Conservation (phyloP, 1,284 basidiomycete species). For the Rhodotorula sp. region DNA sequence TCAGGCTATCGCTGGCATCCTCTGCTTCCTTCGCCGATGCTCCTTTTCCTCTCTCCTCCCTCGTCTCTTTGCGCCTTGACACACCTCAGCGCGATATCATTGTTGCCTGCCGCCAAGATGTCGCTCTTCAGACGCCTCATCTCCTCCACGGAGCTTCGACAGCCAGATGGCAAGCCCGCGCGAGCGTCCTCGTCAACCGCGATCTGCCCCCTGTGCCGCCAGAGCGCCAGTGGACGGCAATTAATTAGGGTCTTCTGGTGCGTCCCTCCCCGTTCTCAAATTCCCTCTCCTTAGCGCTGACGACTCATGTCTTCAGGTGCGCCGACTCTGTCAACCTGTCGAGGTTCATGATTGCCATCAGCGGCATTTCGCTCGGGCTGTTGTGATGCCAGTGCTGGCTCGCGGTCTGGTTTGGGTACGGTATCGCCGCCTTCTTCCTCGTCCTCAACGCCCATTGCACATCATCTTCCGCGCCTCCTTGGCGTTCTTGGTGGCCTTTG, state of each 20-base stretch:
- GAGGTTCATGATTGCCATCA: conserved; percentile 59
- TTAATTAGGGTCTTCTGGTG: conserved; percentile 63
- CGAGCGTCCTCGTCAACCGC: conserved; percentile 52
- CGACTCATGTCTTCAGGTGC: conserved; percentile 53
- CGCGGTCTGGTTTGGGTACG: conserved; percentile 69
- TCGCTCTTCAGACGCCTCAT: conserved; percentile 1
- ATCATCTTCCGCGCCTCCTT: conserved; percentile 54
- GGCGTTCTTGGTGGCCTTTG: conserved; percentile 72
- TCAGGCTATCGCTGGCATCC: too few species aligned
- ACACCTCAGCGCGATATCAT: too few species aligned
- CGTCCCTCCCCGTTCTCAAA: too few species aligned
- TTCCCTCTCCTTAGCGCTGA: too few species aligned
- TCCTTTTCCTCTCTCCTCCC: too few species aligned
- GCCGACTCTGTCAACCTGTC: conserved; percentile 72
- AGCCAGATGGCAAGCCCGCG: neutral
- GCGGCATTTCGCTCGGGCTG: conserved; percentile 55
- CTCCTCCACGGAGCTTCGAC: conserved; percentile 17
- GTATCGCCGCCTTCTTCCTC: conserved; percentile 68
- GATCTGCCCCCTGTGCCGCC: conserved; percentile 62
- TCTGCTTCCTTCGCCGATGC: too few species aligned
- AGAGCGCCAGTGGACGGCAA: conserved; percentile 60
- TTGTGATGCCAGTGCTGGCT: conserved; percentile 78
- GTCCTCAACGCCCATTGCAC: conserved; percentile 67
- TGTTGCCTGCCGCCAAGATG: neutral
- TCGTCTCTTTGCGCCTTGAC: too few species aligned